These are phyloP conservation scores for Xylariaceae sp. DNA, from an alignment of 2,329 filamentous ascomycete species.

Conservation along the genomic window DNA sequence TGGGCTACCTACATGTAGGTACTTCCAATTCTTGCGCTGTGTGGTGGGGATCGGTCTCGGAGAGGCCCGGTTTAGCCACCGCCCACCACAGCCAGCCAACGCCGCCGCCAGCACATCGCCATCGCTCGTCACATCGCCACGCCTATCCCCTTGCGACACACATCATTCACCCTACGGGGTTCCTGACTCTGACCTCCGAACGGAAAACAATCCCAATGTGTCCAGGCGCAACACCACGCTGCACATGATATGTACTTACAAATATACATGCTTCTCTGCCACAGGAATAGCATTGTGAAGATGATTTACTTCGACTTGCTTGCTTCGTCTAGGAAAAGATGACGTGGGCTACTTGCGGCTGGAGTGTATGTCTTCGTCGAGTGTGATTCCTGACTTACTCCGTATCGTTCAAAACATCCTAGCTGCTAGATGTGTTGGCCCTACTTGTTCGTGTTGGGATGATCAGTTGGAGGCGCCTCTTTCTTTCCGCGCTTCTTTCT, in stretches of 20 bases:
- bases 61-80: slow-evolving; percentile 13
- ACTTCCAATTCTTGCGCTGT: not conserved
- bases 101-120: slow-evolving; percentile 19
- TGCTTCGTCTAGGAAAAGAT: too few relatives aligned
- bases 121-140: slow-evolving; percentile 18
- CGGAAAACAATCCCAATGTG: too few relatives aligned
- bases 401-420: not conserved
- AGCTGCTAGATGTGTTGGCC: too few relatives aligned
- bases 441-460: slow-evolving; percentile 6
- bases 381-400: not conserved
- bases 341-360: too few relatives aligned
- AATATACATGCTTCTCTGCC: too few relatives aligned
- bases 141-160: slow-evolving; percentile 18
- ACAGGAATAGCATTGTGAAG: too few relatives aligned
- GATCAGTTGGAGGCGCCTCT: slow-evolving; percentile 12
- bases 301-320: too few relatives aligned
- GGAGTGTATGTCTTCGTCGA: too few relatives aligned
- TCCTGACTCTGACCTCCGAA: too few relatives aligned
- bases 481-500: slow-evolving; percentile 13
- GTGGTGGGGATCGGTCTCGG: slow-evolving; percentile 1
- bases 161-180: slow-evolving; percentile 1
- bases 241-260: too few relatives aligned
- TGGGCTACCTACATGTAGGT: too few relatives aligned
- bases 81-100: slow-evolving; percentile 3
- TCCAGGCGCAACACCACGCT: too few relatives aligned